Percentiles rank a stretch among this genome's conserved stretches.
Evolutionary conservation across 495 filamentous ascomycete species (phyloP).

Genomic region (Hypoxylon perforatum): DNA sequence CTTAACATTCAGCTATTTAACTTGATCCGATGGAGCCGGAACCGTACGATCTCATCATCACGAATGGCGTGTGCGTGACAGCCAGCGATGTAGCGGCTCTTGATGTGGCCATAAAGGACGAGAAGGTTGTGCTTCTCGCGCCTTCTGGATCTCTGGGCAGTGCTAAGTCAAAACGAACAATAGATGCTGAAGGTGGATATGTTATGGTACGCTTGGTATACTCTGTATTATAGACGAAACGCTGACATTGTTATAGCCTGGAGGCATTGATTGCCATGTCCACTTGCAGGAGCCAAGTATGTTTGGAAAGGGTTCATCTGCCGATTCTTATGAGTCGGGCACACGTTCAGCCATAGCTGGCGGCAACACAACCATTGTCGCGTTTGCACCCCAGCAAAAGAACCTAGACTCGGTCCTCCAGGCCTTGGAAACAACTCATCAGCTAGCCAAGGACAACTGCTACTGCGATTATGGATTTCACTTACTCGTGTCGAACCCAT

Average conservation of each 20-base stretch:
- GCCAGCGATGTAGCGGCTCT: conserved; percentile 13
- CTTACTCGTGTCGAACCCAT: conserved; percentile 66
- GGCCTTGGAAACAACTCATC: conserved; percentile 61
- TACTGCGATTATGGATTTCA: conserved; percentile 74
- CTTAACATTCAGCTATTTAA: conserved; percentile 3
- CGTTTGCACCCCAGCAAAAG: conserved; percentile 68
- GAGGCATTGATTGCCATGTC: conserved; percentile 59
- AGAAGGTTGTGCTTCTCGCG: conserved; percentile 61
- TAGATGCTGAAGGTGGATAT: conserved; percentile 63
- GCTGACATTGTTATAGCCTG: conserved; percentile 39
- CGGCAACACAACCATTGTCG: conserved; percentile 69
- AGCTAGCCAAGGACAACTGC: conserved; percentile 55
- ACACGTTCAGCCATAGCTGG: conserved; percentile 68
- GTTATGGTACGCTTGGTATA: conserved; percentile 51
- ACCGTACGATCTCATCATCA: conserved; percentile 15
- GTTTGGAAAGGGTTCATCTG: conserved; percentile 61
- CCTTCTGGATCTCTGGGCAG: conserved; percentile 46
- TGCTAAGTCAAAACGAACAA: conserved; percentile 46
- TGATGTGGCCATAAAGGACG: conserved; percentile 29
- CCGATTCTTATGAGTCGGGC: conserved; percentile 65
- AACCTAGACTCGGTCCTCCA: conserved; percentile 59
- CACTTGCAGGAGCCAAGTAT: conserved; percentile 56
- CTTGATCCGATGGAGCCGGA: conserved; percentile 13
- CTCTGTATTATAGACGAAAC: background rate
- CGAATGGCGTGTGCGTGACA: conserved; percentile 17